Evolutionary conservation across 352 stramenopile species (phyloP).

Genomic region (Phytophthora capsici): DNA sequence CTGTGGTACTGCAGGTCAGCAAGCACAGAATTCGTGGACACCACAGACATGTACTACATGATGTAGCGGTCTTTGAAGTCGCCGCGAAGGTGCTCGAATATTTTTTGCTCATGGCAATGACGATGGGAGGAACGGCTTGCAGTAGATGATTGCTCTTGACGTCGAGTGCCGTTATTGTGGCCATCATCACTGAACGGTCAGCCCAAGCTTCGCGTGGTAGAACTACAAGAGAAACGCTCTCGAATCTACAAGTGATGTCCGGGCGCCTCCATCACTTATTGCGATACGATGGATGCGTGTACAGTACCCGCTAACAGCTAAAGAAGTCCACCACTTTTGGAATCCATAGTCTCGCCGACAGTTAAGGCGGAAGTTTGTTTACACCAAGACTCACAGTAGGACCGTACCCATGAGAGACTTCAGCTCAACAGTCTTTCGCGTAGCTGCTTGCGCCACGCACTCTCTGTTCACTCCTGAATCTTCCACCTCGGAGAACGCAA

Average conservation of each 20-base stretch:
- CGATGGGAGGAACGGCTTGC: too few species aligned
- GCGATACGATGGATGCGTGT: background rate
- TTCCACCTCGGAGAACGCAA: background rate
- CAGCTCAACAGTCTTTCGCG: conserved; percentile 5
- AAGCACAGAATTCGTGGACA: too few species aligned
- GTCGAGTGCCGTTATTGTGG: too few species aligned
- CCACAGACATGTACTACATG: too few species aligned
- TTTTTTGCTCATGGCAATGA: too few species aligned
- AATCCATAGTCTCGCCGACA: background rate
- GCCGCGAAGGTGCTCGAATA: too few species aligned
- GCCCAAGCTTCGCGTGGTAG: background rate
- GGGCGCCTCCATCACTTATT: background rate
- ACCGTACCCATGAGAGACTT: conserved; percentile 21
- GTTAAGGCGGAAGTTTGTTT: background rate
- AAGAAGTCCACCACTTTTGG: background rate
- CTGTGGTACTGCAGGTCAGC: too few species aligned
- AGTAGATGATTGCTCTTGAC: too few species aligned
- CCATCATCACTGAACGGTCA: too few species aligned
- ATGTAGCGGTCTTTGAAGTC: too few species aligned
- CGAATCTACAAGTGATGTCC: background rate
- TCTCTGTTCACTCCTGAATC: conserved; percentile 18
- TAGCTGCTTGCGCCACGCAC: conserved; percentile 1
- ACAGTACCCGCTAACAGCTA: background rate
- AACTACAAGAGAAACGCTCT: background rate
- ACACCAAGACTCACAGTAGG: conserved; percentile 5